Conservation (phyloP, 139 green algal genomes). For the Volvox africanus region DNA sequence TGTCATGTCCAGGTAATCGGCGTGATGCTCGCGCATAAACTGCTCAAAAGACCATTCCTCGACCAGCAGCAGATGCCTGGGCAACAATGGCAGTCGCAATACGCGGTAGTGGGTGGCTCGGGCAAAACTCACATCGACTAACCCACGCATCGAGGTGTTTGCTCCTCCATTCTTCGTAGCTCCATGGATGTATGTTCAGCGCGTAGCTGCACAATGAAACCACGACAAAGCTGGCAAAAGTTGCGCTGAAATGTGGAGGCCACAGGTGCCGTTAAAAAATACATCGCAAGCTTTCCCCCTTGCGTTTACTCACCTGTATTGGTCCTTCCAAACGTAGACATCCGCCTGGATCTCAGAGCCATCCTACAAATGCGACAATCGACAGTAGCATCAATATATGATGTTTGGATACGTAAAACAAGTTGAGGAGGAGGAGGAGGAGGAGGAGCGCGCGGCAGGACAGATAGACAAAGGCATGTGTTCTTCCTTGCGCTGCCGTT, state of each 20-base stretch:
- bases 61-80: slow-evolving; percentile 47
- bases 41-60: slow-evolving; percentile 46
- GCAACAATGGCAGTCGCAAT: not conserved
- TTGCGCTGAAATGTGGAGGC: no score
- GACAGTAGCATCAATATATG: not conserved
- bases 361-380: slow-evolving; percentile 43
- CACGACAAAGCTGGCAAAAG: no score
- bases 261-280: no score
- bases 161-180: slow-evolving; percentile 68
- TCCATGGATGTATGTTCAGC: slow-evolving; percentile 68
- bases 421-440: no score
- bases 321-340: slow-evolving; percentile 80
- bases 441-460: no score
- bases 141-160: slow-evolving; percentile 62
- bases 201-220: slow-evolving; percentile 38
- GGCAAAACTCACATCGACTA: slow-evolving; percentile 43
- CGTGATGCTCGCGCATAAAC: slow-evolving; percentile 44
- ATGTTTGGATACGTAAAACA: no score
- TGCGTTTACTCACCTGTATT: slow-evolving; percentile 56
- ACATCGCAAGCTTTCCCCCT: no score
- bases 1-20: slow-evolving; percentile 49
- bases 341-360: slow-evolving; percentile 56
- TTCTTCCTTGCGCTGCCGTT: no score
- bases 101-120: not conserved
- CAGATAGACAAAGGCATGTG: no score